Percentiles rank a stretch among this genome's conserved stretches.
Conservation (phyloP, 352 stramenopile genomes). For the Pilasporangium apinafurcum region DNA sequence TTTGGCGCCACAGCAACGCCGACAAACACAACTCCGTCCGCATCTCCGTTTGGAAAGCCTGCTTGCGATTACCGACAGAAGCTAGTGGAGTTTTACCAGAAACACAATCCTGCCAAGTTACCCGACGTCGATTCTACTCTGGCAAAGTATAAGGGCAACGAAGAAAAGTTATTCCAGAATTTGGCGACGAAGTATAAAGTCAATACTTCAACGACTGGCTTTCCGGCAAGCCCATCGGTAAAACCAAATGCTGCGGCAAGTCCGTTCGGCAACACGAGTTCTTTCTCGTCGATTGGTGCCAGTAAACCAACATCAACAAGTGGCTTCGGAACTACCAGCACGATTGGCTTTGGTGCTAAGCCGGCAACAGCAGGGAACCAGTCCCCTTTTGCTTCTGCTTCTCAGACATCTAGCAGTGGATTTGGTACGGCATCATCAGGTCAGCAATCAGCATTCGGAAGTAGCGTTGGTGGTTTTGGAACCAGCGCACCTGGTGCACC, state of each 20-base stretch:
- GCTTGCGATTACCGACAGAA: slow-evolving; percentile 50
- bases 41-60: slow-evolving; percentile 33
- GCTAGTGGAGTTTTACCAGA: slow-evolving; percentile 88
- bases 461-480: slow-evolving; percentile 6
- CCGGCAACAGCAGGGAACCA: slow-evolving; percentile 10
- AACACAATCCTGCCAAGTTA: slow-evolving; percentile 89
- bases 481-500: background rate
- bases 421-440: slow-evolving; percentile 1
- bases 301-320: slow-evolving; percentile 5
- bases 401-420: slow-evolving; percentile 9
- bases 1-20: slow-evolving; percentile 4
- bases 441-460: slow-evolving; percentile 5
- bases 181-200: slow-evolving; percentile 72
- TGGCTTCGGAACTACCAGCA: slow-evolving; percentile 33
- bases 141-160: slow-evolving; percentile 84
- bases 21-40: slow-evolving; percentile 6
- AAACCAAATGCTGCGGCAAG: slow-evolving; percentile 34
- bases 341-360: slow-evolving; percentile 33
- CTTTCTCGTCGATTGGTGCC: slow-evolving; percentile 30
- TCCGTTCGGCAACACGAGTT: slow-evolving; percentile 54
- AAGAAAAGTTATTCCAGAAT: slow-evolving; percentile 75
- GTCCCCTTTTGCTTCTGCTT: slow-evolving; percentile 38
- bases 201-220: slow-evolving; percentile 4
- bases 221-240: slow-evolving; percentile 23
- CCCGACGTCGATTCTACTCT: slow-evolving; percentile 83